Conservation (phyloP, 1,284 basidiomycete species). For the Leccinum pachyderme region DNA sequence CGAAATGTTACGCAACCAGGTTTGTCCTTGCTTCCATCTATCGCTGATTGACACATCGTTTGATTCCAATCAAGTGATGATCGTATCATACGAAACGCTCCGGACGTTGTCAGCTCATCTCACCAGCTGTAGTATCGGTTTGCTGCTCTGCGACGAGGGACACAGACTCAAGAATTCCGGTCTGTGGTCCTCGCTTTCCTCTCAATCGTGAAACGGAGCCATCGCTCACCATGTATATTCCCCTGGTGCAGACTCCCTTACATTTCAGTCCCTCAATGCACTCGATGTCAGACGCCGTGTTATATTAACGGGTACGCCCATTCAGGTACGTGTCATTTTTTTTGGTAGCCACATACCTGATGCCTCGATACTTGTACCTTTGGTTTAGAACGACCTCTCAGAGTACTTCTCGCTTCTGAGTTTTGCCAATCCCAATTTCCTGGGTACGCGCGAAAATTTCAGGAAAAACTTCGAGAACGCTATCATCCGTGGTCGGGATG, state of each 20-base stretch:
- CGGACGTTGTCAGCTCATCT: conserved; percentile 79
- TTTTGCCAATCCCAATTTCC: conserved; percentile 95
- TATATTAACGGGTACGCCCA: conserved; percentile 95
- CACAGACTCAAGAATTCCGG: conserved; percentile 97
- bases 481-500: conserved; percentile 92
- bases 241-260: conserved; percentile 67
- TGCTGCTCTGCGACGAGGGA: conserved; percentile 95
- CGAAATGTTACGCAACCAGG: conserved; percentile 88
- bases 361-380: neutral
- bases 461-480: conserved; percentile 95
- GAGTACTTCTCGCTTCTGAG: conserved; percentile 97
- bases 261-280: conserved; percentile 83
- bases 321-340: conserved; percentile 56
- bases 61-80: conserved; percentile 72
- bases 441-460: conserved; percentile 92
- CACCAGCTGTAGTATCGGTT: conserved; percentile 79
- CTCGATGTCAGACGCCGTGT: conserved; percentile 94
- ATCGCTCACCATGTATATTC: conserved; percentile 15
- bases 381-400: conserved; percentile 83
- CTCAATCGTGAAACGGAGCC: neutral
- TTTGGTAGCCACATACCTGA: conserved; percentile 3
- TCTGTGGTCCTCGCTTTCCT: conserved; percentile 35
- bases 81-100: conserved; percentile 97
- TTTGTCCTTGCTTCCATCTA: conserved; percentile 33
- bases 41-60: neutral